Base-by-base conservation (phyloP, 192 early-diverging fungal genomes). In the Rhizophagus prolifer region DNA sequence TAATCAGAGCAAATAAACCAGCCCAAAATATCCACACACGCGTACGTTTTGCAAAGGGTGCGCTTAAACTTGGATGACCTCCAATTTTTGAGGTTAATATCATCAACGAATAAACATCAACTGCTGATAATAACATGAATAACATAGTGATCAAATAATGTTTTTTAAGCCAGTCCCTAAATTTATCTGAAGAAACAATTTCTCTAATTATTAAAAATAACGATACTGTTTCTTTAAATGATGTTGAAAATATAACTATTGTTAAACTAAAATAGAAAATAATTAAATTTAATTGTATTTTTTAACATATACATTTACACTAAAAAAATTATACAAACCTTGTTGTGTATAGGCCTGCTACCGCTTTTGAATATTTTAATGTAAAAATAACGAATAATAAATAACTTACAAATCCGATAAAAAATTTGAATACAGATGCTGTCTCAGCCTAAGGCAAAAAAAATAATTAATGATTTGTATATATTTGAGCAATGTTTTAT, bases 21-120 rank as follows among this genome's bases (percentile, higher is more conserved):
- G 44, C 31, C 65, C 65, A 67, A 67, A 41, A 67, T 21, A 67
- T 67, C 34, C 31, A 67, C 5, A 0, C 9, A n/a, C 30, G 30
- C 19, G 19, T 41, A 12, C 19, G n/a, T n/a, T 36, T 67, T 9
- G 65, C 2, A 38, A 38, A 67, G 9, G 34, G 34, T 23, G 65
- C 65, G 41, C n/a, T 67, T 12, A 67, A 67, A 67, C 9, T 67
- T 25, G 14, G 21, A 4, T 4, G 8, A 23, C 30, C 8, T 67
- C 31, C 34, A 41, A 67, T 41, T n/a, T n/a, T 67, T n/a, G 65
- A 67, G 9, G 19, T 21, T n/a, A 67, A 41, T n/a, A 67, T 12
- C 36, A 41, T 38, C 21, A 67, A 10, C 41, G 65, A 67, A 41
- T 67, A 67, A n/a, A 67, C 41, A 38, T 67, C 65, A 16, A 67